phyloP scores from a whole-genome alignment of 1,284 basidiomycete genomes.

The Cutaneotrichosporon dermatis region DNA sequence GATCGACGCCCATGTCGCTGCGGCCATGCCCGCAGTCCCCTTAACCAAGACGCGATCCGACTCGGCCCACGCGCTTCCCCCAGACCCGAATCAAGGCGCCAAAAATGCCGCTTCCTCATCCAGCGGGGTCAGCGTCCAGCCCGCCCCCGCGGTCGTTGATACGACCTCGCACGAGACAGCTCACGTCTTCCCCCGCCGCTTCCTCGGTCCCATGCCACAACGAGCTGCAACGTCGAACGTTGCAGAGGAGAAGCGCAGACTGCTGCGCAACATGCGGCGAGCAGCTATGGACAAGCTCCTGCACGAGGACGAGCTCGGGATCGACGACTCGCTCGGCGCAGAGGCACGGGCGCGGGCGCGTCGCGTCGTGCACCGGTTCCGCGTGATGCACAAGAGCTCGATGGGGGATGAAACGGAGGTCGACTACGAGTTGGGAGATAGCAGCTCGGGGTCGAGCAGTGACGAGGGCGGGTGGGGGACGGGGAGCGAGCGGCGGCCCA shows the following conservation, averaged over 20 bases:
- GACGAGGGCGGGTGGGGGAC: slow-evolving; percentile 9
- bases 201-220: slow-evolving; percentile 41
- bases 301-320: background rate
- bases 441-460: background rate
- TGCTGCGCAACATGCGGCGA: slow-evolving; percentile 20
- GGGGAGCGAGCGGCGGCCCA: background rate
- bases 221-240: slow-evolving; percentile 24
- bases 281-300: background rate
- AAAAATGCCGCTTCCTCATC: background rate
- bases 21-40: too few species aligned
- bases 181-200: slow-evolving; percentile 36
- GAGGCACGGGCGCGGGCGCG: slow-evolving; percentile 2
- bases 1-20: too few species aligned
- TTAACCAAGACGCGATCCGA: too few species aligned
- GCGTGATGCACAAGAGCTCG: slow-evolving; percentile 10
- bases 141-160: slow-evolving; percentile 30
- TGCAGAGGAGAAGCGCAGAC: slow-evolving; percentile 20
- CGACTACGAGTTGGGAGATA: slow-evolving; percentile 15
- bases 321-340: slow-evolving; percentile 3
- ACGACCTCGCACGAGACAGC: slow-evolving; percentile 20
- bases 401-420: slow-evolving; percentile 4
- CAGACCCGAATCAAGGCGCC: too few species aligned
- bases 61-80: too few species aligned
- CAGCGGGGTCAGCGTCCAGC: slow-evolving; percentile 9
- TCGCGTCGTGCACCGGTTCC: slow-evolving; percentile 20